Evolutionary conservation across 148 eudicot species (phyloP), one percentile per base, ranked within the genome.

Genomic region (Cornus kousa): DNA sequence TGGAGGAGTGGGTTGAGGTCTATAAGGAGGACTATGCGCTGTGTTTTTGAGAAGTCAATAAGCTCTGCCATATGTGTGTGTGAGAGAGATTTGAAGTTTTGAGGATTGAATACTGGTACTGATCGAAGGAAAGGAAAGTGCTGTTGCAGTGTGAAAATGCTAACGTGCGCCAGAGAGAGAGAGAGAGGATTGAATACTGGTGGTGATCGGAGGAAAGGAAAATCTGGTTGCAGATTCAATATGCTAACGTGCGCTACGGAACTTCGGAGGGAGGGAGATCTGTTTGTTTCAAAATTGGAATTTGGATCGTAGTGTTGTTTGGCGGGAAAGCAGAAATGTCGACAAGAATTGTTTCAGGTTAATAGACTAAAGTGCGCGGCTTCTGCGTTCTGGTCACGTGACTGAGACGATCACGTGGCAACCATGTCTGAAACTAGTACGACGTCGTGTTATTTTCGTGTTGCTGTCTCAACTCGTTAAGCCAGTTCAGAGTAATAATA

Each of bases 1-100:
- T 81, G 74, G 65, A 86, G 75, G 39, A 92, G 73, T 2, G 97
- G 98, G 66, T 81, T 74, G 20, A 92, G 90, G 73, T 94, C 98
- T 74, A 94, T 82, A 67, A 92, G 82, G 68, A 94, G 86, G 70
- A 94, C 85, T 62, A 94, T 84, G 43, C 98, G 82, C 67, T 88
- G 85, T 8, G 97, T 89, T 72, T 79, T 72, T 3, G 89, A 82
- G 85, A 76, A 88, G 75, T 88, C 72, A 20, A 83, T 46, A 9
- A 80, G 75, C 5, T 67, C 35, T 4, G 53, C 80, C 28, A 19
- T 78, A 72, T 35, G 11, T 33, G 57, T 33, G 57, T 37, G 17
- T 28, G 80, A 70, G 80, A 69, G 67, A 33, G 43, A 33, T 6
- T 46, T 9, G 16, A 5, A 39, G 9, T 74, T 62, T 62, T 17